Evolutionary conservation across 257 asterid genomes (phyloP), one percentile per base, ranked within the genome.

Genomic region (Leonotis leonurus): DNA sequence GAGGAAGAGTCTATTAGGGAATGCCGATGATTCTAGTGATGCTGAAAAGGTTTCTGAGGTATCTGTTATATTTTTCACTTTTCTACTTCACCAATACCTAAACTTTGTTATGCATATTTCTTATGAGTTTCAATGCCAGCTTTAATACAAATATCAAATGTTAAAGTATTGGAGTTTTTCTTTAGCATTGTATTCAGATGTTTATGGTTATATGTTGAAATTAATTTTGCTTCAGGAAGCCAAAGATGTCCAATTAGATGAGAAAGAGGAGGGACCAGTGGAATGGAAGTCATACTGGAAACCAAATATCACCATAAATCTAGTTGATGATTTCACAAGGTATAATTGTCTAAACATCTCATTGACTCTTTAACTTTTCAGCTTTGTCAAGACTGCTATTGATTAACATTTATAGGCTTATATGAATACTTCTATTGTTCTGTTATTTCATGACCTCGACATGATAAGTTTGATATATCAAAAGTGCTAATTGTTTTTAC

Each of bases 251-350:
- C 73, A 72, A 52, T 79, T 56, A 71, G 96, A 86, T 57, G 73
- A 67, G 33, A 83, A 83, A 76, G 95, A 67, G 65, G 89, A 75
- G 6, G 86, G 71, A 29, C 88, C 90, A 3, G 76, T 70, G 64
- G 96, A 80, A 67, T 92, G 99, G 99, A 76, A 62, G 44, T 80
- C 99, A 70, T 89, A 85, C 70, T 92, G 96, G 97, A 92, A 83
- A 70, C 93, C 99, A 36, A 92, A 92, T 78, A 64, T 92, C 56
- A 89, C 99, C 54, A 81, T 92, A 77, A 92, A 86, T 77, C 85
- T 92, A 78, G 95, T 85, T 13, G 99, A 92, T 71, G 99, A 92
- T 84, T 89, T 92, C 75, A 85, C 99, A 5, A 73, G 90, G 99
- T 89, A 82, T 48, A 61, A 41, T 64, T 76, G 37, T 17, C 60